Evolutionary conservation across 257 asterid genomes (phyloP).

Genomic region (Eucommia ulmoides): DNA sequence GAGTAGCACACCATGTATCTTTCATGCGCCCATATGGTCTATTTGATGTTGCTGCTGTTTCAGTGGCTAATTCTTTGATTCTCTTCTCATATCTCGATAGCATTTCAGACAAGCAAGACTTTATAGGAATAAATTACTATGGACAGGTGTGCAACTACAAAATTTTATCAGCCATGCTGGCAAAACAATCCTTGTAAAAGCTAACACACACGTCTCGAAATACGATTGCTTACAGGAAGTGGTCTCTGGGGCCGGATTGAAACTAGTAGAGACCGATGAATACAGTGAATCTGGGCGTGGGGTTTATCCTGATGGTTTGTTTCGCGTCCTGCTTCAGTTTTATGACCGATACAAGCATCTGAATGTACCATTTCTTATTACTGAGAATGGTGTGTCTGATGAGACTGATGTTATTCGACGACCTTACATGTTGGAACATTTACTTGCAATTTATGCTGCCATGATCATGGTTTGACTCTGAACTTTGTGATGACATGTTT

Average conservation of each 20-base stretch:
- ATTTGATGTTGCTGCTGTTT: constrained; percentile 73
- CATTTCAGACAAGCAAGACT: constrained; percentile 69
- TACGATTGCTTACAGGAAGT: constrained; percentile 92
- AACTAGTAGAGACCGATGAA: constrained; percentile 74
- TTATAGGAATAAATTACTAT: constrained; percentile 86
- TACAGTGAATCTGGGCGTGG: constrained; percentile 99
- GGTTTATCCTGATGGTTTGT: constrained; percentile 91
- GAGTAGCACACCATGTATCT: constrained; percentile 94
- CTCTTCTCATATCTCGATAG: constrained; percentile 59
- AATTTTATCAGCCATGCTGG: no score
- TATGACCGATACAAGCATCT: constrained; percentile 84
- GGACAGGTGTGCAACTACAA: no score
- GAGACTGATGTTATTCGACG: constrained; percentile 81
- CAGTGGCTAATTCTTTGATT: constrained; percentile 56
- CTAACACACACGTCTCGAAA: no score
- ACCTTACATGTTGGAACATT: constrained; percentile 86
- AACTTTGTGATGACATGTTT: constrained; percentile 1
- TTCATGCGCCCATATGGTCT: constrained; percentile 91
- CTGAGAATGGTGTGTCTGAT: constrained; percentile 85
- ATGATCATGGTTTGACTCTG: constrained; percentile 48
- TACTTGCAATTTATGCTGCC: constrained; percentile 74
- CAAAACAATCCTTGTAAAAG: no score
- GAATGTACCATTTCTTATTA: constrained; percentile 49
- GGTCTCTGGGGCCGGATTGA: constrained; percentile 67
- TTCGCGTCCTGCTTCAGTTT: constrained; percentile 58